Conservation (phyloP, 2,329 filamentous ascomycete species). For the Aspergillus sp. region DNA sequence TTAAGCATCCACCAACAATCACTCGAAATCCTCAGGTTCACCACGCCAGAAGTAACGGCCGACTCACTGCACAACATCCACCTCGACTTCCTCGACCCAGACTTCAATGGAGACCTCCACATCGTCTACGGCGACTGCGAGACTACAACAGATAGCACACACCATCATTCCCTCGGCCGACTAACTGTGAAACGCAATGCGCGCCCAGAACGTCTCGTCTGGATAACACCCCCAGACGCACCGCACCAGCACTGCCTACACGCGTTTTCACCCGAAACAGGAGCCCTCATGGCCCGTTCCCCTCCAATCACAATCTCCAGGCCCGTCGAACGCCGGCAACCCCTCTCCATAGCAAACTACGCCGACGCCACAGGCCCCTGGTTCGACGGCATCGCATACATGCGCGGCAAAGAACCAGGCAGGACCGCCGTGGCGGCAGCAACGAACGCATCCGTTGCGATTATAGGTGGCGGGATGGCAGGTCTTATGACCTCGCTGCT, state of each 20-base stretch:
- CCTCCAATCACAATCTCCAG: slow-evolving; percentile 20
- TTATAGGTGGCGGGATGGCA: slow-evolving; percentile 41
- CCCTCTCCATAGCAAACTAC: slow-evolving; percentile 36
- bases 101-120: slow-evolving; percentile 45
- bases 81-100: slow-evolving; percentile 40
- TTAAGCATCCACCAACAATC: neutral
- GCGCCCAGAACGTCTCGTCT: slow-evolving; percentile 47
- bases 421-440: slow-evolving; percentile 28
- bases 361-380: slow-evolving; percentile 40
- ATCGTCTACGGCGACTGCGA: slow-evolving; percentile 49
- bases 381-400: slow-evolving; percentile 42
- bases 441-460: slow-evolving; percentile 33
- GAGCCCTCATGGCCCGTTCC: slow-evolving; percentile 21
- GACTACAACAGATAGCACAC: slow-evolving; percentile 29
- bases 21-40: slow-evolving; percentile 23
- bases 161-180: slow-evolving; percentile 47
- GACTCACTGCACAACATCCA: slow-evolving; percentile 53
- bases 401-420: slow-evolving; percentile 31
- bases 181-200: slow-evolving; percentile 39
- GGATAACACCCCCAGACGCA: slow-evolving; percentile 34
- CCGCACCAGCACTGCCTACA: slow-evolving; percentile 34
- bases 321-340: slow-evolving; percentile 22
- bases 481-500: slow-evolving; percentile 41
- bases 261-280: slow-evolving; percentile 29
- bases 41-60: slow-evolving; percentile 34